A percentile compares a stretch with the other conserved stretches of the same genome.
phyloP scores from a whole-genome alignment of 345 rosid species.

The Nasturtium officinale region DNA sequence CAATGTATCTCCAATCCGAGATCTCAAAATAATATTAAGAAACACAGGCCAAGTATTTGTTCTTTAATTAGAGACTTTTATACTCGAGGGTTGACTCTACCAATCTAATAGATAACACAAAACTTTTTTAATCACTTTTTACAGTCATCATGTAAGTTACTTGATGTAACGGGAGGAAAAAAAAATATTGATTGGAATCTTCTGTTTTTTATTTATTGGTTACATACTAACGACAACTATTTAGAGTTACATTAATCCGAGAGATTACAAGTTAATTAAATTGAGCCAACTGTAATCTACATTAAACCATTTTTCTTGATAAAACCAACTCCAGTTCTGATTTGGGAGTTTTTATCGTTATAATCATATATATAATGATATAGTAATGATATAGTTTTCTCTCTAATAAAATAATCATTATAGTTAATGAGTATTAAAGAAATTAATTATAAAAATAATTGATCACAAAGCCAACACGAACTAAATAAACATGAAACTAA shows the following conservation, averaged over 20 bases:
- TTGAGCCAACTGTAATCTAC: neutral
- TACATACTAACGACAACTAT: neutral
- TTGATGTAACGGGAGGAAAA: no score
- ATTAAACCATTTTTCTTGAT: neutral
- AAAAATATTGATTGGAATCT: neutral
- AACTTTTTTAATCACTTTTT: no score
- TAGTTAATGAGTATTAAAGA: no score
- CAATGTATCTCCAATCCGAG: neutral
- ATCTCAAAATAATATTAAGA: neutral
- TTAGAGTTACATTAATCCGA: no score
- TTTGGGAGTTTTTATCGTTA: no score
- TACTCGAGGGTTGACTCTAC: neutral
- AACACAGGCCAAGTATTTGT: neutral
- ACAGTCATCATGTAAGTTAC: no score
- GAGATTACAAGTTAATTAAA: no score
- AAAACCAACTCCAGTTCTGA: neutral
- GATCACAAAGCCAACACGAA: neutral
- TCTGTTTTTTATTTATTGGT: neutral
- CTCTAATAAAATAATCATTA: no score
- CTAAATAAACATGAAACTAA: neutral
- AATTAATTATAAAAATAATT: no score
- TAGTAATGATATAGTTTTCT: no score
- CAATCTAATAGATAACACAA: neutral
- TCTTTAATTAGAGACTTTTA: neutral
- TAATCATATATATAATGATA: no score